phyloP scores from a whole-genome alignment of 2,329 filamentous ascomycete species.

The Eutypa lata region DNA sequence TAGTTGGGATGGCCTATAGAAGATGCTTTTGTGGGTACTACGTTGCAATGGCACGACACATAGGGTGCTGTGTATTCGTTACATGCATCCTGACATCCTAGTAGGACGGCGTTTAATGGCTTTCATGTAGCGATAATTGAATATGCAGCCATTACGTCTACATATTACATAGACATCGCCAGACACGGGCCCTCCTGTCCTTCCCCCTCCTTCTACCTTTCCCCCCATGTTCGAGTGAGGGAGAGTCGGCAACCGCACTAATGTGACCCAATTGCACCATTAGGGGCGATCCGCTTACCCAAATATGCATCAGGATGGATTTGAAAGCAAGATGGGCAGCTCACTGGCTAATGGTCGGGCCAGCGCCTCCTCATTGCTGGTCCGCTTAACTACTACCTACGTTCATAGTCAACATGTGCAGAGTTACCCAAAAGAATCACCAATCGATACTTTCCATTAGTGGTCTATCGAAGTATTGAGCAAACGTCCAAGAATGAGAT shows the following conservation, averaged over 20 bases:
- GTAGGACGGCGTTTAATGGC: neutral
- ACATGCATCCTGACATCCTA: neutral
- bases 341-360: neutral
- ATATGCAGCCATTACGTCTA: neutral
- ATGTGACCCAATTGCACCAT: neutral
- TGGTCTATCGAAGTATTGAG: neutral
- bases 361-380: neutral
- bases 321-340: neutral
- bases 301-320: neutral
- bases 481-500: too few relatives aligned
- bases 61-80: neutral
- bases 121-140: neutral
- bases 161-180: neutral
- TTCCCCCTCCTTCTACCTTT: too few relatives aligned
- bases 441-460: neutral
- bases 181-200: neutral
- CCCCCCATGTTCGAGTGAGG: neutral
- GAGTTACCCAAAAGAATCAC: neutral
- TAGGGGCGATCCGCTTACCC: neutral
- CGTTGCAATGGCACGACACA: neutral
- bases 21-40: neutral
- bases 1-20: neutral
- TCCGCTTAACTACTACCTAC: neutral
- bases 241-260: neutral
- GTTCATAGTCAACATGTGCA: neutral